Percentiles rank a stretch among this genome's conserved stretches.
phyloP scores from a whole-genome alignment of 2,329 filamentous ascomycete species.

The Trichoderma oligosporum region DNA sequence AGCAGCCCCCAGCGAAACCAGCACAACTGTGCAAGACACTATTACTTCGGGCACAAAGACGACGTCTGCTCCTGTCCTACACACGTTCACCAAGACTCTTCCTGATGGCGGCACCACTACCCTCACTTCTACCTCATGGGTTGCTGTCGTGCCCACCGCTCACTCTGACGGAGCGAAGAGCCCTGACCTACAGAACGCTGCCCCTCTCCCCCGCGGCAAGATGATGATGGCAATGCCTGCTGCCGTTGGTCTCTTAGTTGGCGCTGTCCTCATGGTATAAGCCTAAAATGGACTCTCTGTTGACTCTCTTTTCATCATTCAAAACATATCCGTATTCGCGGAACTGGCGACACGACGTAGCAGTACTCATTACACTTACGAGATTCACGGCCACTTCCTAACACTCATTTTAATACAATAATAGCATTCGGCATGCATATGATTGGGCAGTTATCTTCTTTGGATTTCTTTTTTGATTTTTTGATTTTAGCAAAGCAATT shows the following conservation, averaged over 20 bases:
- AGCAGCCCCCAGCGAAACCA: conserved; percentile 21
- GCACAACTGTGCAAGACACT: conserved; percentile 19
- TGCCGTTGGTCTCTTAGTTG: conserved; percentile 29
- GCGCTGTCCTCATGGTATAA: conserved; percentile 30
- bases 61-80: conserved; percentile 36
- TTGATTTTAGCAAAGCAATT: neutral
- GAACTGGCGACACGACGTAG: conserved; percentile 16
- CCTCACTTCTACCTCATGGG: conserved; percentile 49
- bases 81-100: conserved; percentile 46
- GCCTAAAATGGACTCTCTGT: neutral
- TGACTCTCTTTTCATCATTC: neutral
- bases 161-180: conserved; percentile 28
- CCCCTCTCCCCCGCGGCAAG: conserved; percentile 25
- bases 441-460: conserved; percentile 15
- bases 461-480: neutral
- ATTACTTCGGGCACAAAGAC: conserved; percentile 35
- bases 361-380: conserved; percentile 6
- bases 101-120: conserved; percentile 43
- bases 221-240: conserved; percentile 27
- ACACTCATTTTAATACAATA: conserved; percentile 8
- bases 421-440: conserved; percentile 14
- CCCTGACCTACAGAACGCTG: conserved; percentile 39
- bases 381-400: conserved; percentile 16
- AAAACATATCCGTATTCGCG: conserved; percentile 7
- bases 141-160: conserved; percentile 40